Evolutionary conservation across 2,329 filamentous ascomycete species (phyloP).

Genomic region (Botrytis sinoallii): DNA sequence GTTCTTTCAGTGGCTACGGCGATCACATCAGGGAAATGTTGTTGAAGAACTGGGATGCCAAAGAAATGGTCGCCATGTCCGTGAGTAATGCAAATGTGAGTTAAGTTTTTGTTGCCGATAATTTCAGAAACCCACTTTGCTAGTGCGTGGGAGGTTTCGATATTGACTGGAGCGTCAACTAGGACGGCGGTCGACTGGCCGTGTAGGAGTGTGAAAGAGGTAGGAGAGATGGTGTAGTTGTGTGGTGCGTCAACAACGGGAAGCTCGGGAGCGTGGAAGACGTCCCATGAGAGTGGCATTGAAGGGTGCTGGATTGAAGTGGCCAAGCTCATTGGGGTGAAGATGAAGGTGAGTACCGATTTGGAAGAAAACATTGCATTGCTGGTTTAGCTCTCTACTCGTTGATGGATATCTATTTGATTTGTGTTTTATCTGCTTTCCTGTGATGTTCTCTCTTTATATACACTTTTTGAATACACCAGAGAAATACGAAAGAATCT

Average conservation of each 20-base stretch:
- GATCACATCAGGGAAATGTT: constrained; percentile 35
- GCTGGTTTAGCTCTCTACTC: background rate
- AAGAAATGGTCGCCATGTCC: constrained; percentile 44
- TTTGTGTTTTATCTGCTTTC: too few species aligned
- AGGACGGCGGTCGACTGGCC: background rate
- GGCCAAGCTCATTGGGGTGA: background rate
- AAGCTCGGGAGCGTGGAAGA: background rate
- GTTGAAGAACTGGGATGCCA: constrained; percentile 34
- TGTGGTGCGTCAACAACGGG: background rate
- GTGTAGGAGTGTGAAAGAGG: background rate
- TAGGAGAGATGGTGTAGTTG: constrained; percentile 7
- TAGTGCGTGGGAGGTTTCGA: constrained; percentile 26
- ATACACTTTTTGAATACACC: background rate
- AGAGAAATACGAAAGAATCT: background rate
- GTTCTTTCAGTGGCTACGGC: constrained; percentile 4
- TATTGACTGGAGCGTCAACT: background rate
- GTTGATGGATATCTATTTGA: background rate
- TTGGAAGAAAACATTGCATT: background rate
- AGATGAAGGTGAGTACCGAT: background rate
- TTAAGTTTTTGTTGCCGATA: constrained; percentile 33
- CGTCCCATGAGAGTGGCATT: background rate
- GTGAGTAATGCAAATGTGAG: constrained; percentile 42
- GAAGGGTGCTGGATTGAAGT: background rate
- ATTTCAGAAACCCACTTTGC: constrained; percentile 39
- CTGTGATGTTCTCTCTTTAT: background rate